These are phyloP conservation scores for Annulohypoxylon nitens DNA, from an alignment of 495 filamentous ascomycete genomes.

Conservation along the genomic window DNA sequence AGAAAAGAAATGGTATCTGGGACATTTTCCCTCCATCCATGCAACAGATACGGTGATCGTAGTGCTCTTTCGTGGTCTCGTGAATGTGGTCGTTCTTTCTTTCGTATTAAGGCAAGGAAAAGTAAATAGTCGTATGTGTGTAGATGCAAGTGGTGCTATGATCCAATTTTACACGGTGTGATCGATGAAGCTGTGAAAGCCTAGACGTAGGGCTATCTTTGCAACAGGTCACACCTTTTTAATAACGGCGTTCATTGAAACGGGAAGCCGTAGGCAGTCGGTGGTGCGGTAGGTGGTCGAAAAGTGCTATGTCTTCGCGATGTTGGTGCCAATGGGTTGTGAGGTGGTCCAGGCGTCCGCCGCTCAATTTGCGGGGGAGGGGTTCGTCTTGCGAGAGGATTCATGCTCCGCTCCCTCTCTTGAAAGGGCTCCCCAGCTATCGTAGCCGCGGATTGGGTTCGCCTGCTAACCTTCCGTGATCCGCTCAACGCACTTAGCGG, in stretches of 20 bases:
- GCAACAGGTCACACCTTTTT: slow-evolving; percentile 28
- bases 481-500: slow-evolving; percentile 66
- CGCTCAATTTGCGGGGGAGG: slow-evolving; percentile 49
- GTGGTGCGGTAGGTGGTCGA: slow-evolving; percentile 46
- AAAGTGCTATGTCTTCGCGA: slow-evolving; percentile 44
- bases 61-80: slow-evolving; percentile 44
- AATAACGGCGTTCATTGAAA: slow-evolving; percentile 14
- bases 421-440: slow-evolving; percentile 46
- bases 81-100: slow-evolving; percentile 39
- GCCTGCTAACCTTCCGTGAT: slow-evolving; percentile 55
- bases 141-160: slow-evolving; percentile 39
- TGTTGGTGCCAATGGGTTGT: slow-evolving; percentile 51
- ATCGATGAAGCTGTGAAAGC: slow-evolving; percentile 11
- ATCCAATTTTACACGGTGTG: slow-evolving; percentile 45
- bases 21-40: slow-evolving; percentile 44
- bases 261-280: slow-evolving; percentile 32
- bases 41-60: slow-evolving; percentile 45
- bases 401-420: slow-evolving; percentile 45
- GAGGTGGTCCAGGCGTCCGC: slow-evolving; percentile 49
- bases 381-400: slow-evolving; percentile 47
- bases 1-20: slow-evolving; percentile 48
- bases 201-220: slow-evolving; percentile 35
- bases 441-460: slow-evolving; percentile 49
- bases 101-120: slow-evolving; percentile 35
- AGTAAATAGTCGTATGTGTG: slow-evolving; percentile 30